phyloP scores from a whole-genome alignment of 2,329 filamentous ascomycete species.

The Chaetomiaceae sp. region DNA sequence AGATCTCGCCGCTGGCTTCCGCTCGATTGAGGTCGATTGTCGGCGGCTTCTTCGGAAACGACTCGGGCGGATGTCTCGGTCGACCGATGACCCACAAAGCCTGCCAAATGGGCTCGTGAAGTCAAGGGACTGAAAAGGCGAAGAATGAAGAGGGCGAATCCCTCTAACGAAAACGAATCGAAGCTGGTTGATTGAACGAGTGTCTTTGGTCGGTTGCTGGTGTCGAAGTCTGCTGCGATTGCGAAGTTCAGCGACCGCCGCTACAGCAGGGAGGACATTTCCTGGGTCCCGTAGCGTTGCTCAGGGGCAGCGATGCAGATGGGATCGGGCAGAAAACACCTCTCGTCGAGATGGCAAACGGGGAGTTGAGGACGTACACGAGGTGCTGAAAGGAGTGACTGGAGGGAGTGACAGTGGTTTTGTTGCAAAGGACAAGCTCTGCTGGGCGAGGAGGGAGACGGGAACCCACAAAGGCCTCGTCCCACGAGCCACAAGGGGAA shows the following conservation, averaged over 20 bases:
- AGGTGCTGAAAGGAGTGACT: conserved; percentile 25
- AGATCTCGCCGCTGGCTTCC: not conserved
- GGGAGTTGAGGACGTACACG: conserved; percentile 20
- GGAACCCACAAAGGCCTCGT: conserved; percentile 22
- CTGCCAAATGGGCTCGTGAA: conserved; percentile 16
- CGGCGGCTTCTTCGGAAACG: conserved; percentile 7
- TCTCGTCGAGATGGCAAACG: conserved; percentile 10
- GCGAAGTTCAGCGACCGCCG: conserved; percentile 20
- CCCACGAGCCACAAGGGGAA: conserved; percentile 19
- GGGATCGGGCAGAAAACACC: conserved; percentile 2
- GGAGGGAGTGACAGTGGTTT: conserved; percentile 25
- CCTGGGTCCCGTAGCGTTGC: conserved; percentile 19
- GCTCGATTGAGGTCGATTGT: not conserved
- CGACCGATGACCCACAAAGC: conserved; percentile 19
- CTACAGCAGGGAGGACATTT: conserved; percentile 24
- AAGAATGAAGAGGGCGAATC: not conserved
- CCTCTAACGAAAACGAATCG: conserved; percentile 11
- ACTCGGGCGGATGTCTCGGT: conserved; percentile 4
- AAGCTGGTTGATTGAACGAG: conserved; percentile 16
- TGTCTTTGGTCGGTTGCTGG: conserved; percentile 9
- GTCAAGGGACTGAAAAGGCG: conserved; percentile 3
- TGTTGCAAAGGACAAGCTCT: conserved; percentile 23
- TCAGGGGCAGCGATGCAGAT: conserved; percentile 15
- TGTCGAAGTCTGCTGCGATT: conserved; percentile 10
- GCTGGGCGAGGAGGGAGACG: conserved; percentile 16